Base-by-base conservation (phyloP, 345 rosid species). In the Tarenaya hassleriana region DNA sequence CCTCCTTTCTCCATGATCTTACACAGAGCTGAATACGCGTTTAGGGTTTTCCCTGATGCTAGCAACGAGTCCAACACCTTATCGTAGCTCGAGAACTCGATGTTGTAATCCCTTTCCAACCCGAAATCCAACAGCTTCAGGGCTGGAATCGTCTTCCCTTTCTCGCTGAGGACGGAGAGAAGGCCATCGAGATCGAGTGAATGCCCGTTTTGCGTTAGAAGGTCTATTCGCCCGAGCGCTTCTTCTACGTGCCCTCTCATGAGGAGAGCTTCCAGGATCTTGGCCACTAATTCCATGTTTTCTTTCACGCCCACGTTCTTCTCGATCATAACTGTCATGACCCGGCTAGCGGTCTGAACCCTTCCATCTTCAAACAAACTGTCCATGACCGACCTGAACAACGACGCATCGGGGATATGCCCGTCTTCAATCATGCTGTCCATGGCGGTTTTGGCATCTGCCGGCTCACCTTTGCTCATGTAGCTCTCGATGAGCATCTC, bases 281-380 rank as follows among this genome's bases (percentile, higher is more conserved):
- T 83, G 7, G 67, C 71, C 33, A 76, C 75, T 77, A 89, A 73
- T 66, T 86, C 97, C 90, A 79, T 72, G 55, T 86, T 77, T 63
- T 80, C 94, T 48, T 59, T 69, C 49, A 83, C 64, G n/a, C 84
- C 86, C 68, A 83, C 75, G 29, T 82, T 81, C 70, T 83, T 86
- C 70, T 86, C 97, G 46, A 81, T 66, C 97, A 89, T 83, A 59
- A 69, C 74, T 80, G 65, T 79, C 97, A 89, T 75, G 52, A 78
- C 88, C 62, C 97, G 77, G 75, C 97, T 86, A 5, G 97, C 90
- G 0, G 97, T 89, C 65, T 89, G 95, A 68, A 89, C 79, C 63
- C 94, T 83, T 34, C 86, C 86, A 50, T 86, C 90, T 53, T 77
- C 94, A n/a, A 83, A 83, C 72, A 89, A 72, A 56, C 79, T 79